phyloP scores from a whole-genome alignment of 2,329 filamentous ascomycete species.

The Lachnellula willkommii region DNA sequence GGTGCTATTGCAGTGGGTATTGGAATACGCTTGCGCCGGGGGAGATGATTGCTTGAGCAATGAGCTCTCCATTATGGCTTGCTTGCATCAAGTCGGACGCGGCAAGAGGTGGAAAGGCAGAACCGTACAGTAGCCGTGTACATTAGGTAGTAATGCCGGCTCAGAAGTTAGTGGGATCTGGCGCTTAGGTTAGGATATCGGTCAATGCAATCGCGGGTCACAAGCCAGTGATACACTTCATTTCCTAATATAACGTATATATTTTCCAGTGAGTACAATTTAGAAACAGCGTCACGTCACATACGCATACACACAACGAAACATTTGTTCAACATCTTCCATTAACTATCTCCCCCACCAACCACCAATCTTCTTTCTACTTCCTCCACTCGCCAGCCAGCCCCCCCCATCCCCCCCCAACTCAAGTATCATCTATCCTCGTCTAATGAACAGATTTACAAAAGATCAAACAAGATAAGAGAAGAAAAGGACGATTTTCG shows the following conservation, averaged over 20 bases:
- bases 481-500: not conserved
- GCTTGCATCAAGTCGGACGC: too few species aligned
- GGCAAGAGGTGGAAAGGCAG: too few species aligned
- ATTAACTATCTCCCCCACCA: not conserved
- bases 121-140: too few species aligned
- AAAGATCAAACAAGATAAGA: not conserved
- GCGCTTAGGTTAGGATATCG: too few species aligned
- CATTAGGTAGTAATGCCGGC: too few species aligned
- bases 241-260: not conserved
- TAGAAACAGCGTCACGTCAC: too few species aligned
- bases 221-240: too few species aligned
- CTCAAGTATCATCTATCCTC: not conserved
- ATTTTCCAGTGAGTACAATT: not conserved
- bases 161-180: too few species aligned
- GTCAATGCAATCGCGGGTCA: too few species aligned
- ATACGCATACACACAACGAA: not conserved
- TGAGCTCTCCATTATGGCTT: too few species aligned
- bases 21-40: constrained; percentile 29
- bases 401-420: not conserved
- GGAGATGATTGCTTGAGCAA: constrained; percentile 22
- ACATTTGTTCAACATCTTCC: not conserved
- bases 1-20: constrained; percentile 32
- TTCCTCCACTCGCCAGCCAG: not conserved
- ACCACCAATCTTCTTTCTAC: not conserved
- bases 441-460: not conserved